These are phyloP conservation scores for Penicillium sp. DNA, from an alignment of 2,329 filamentous ascomycete genomes.

Conservation along the genomic window DNA sequence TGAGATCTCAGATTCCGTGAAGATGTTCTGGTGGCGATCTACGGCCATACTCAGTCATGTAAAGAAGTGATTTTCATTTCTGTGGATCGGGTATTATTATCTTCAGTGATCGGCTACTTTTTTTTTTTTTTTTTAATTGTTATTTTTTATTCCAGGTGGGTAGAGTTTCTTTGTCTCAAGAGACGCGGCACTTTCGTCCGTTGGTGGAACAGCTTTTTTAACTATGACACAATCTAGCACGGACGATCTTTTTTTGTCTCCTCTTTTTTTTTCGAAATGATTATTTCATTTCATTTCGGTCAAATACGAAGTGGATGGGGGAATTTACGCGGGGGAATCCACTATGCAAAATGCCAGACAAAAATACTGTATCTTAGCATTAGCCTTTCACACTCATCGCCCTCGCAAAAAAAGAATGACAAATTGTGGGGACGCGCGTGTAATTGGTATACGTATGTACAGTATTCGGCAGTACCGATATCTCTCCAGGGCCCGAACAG, in stretches of 20 bases:
- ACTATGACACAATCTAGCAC: constrained; percentile 16
- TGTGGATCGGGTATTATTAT: constrained; percentile 13
- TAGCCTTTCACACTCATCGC: constrained; percentile 8
- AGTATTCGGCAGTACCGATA: background rate
- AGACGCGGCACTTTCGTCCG: constrained; percentile 14
- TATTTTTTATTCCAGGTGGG: background rate
- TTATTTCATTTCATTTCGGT: constrained; percentile 1
- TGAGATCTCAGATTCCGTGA: constrained; percentile 14
- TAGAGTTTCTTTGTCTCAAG: constrained; percentile 14
- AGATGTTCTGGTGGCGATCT: constrained; percentile 17
- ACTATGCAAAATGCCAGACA: constrained; percentile 4
- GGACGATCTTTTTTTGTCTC: constrained; percentile 11
- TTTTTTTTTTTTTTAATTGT: background rate
- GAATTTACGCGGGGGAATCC: constrained; percentile 9
- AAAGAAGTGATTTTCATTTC: constrained; percentile 1
- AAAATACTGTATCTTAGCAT: constrained; percentile 8
- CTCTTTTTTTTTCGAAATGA: background rate
- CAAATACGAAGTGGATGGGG: constrained; percentile 8
- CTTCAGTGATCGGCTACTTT: constrained; percentile 6
- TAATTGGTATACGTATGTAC: background rate
- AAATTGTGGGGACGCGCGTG: constrained; percentile 18
- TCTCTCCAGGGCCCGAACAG: background rate
- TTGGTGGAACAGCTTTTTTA: background rate
- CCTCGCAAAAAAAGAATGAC: constrained; percentile 7
- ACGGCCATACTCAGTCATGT: constrained; percentile 2